Evolutionary conservation across 768 basidiomycete genomes (phyloP).

Genomic region (Lactarius psammicola): DNA sequence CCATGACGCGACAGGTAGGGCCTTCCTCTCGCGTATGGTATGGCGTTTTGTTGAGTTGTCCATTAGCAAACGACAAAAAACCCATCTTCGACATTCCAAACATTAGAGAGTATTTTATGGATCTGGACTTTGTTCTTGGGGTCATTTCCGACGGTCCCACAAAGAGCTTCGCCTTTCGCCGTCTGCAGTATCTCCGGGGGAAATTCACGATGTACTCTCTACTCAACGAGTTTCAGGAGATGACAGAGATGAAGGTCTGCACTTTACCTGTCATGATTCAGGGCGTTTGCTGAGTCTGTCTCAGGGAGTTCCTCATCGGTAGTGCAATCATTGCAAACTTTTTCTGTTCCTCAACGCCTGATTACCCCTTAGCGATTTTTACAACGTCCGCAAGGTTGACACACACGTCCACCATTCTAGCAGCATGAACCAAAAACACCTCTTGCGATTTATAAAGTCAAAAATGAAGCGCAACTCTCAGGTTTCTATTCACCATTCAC

Average conservation of each 20-base stretch:
- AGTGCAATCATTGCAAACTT: neutral
- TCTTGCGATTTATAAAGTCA: conserved; percentile 97
- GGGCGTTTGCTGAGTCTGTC: conserved; percentile 4
- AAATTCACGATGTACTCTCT: conserved; percentile 94
- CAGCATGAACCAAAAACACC: conserved; percentile 99
- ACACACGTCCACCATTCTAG: conserved; percentile 99
- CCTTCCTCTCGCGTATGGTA: conserved; percentile 3
- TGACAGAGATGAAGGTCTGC: conserved; percentile 93
- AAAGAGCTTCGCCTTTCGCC: conserved; percentile 91
- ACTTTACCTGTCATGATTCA: neutral
- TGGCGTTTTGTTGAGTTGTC: neutral
- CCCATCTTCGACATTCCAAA: conserved; percentile 78
- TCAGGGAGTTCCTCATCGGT: conserved; percentile 83
- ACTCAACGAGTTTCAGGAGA: conserved; percentile 89
- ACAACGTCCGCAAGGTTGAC: conserved; percentile 97
- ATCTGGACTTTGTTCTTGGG: conserved; percentile 85
- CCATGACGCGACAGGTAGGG: conserved; percentile 41
- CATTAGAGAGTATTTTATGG: conserved; percentile 93
- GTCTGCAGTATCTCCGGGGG: conserved; percentile 86
- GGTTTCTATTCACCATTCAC: conserved; percentile 46
- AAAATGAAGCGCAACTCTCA: conserved; percentile 90
- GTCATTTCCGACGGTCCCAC: conserved; percentile 95
- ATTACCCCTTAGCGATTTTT: conserved; percentile 75
- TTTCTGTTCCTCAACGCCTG: neutral
- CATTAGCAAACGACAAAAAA: conserved; percentile 38